Percentiles rank a stretch among this genome's conserved stretches.
These are phyloP conservation scores for Boletus tomentosulus DNA, from an alignment of 768 basidiomycete genomes.

Conservation along the genomic window DNA sequence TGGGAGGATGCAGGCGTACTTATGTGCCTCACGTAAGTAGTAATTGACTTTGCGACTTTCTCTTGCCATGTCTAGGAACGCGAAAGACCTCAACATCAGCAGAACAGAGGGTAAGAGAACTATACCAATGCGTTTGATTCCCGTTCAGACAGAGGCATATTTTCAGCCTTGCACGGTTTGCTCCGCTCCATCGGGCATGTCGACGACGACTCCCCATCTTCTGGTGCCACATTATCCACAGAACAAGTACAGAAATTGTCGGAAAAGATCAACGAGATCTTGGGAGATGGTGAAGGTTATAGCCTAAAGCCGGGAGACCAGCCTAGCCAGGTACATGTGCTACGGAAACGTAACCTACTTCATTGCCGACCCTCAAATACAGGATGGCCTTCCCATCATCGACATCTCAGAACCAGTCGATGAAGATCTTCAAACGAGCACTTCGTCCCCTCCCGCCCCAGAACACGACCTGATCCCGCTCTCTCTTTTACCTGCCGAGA, in stretches of 20 bases:
- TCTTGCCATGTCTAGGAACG: conserved; percentile 19
- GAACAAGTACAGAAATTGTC: conserved; percentile 54
- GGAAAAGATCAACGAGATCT: conserved; percentile 54
- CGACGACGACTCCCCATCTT: neutral
- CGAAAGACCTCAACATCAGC: conserved; percentile 28
- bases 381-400: conserved; percentile 79
- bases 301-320: conserved; percentile 41
- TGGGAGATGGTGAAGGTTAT: conserved; percentile 40
- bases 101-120: conserved; percentile 36
- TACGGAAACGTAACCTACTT: conserved; percentile 14
- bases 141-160: neutral
- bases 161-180: conserved; percentile 38
- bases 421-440: conserved; percentile 17
- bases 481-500: conserved; percentile 41
- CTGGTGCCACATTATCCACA: conserved; percentile 33
- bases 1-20: conserved; percentile 5
- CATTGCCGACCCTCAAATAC: conserved; percentile 17
- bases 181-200: conserved; percentile 34
- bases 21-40: conserved; percentile 15
- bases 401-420: conserved; percentile 64
- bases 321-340: conserved; percentile 57
- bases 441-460: conserved; percentile 20
- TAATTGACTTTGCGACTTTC: neutral
- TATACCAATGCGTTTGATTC: neutral
- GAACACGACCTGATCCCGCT: conserved; percentile 48